Percentiles rank a stretch among this genome's conserved stretches.
phyloP scores from a whole-genome alignment of 163 green algal species.

The Prototheca cutis region DNA sequence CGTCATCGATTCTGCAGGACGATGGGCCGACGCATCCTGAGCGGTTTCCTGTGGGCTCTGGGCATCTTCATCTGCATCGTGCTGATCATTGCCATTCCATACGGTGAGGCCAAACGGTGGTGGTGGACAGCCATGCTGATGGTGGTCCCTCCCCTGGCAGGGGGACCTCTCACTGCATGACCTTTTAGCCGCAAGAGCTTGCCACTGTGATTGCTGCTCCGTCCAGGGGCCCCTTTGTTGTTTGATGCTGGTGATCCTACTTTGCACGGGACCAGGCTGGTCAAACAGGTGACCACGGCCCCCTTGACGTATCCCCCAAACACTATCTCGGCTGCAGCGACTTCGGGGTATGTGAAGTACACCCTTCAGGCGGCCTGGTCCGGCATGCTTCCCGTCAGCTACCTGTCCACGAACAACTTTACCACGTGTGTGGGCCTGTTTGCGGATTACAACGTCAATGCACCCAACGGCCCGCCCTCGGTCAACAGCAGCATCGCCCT shows the following conservation, averaged over 20 bases:
- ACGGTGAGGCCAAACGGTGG: slow-evolving; percentile 43
- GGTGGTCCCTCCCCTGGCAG: too few species aligned
- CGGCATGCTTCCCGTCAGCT: slow-evolving; percentile 20
- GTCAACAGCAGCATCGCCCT: slow-evolving; percentile 5
- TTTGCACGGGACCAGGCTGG: too few species aligned
- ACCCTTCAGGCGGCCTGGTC: slow-evolving; percentile 18
- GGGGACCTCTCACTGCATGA: too few species aligned
- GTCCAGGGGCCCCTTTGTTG: too few species aligned
- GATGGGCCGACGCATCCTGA: slow-evolving; percentile 36
- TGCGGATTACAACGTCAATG: slow-evolving; percentile 4
- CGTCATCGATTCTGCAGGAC: slow-evolving; percentile 50
- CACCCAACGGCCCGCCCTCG: background rate
- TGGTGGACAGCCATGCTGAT: too few species aligned
- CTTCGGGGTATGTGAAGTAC: slow-evolving; percentile 22
- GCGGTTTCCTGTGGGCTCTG: slow-evolving; percentile 47
- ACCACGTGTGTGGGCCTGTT: slow-evolving; percentile 20
- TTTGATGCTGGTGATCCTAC: too few species aligned
- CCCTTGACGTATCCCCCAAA: too few species aligned
- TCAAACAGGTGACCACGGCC: too few species aligned
- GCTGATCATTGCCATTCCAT: slow-evolving; percentile 61
- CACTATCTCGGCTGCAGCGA: too few species aligned
- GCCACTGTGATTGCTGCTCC: too few species aligned
- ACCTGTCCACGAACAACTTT: background rate
- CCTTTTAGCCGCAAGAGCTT: too few species aligned
- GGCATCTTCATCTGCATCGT: slow-evolving; percentile 46